Percentiles rank a stretch among this genome's conserved stretches.
Conservation (phyloP, 148 eudicot genomes). For the Fagopyrum esculentum region DNA sequence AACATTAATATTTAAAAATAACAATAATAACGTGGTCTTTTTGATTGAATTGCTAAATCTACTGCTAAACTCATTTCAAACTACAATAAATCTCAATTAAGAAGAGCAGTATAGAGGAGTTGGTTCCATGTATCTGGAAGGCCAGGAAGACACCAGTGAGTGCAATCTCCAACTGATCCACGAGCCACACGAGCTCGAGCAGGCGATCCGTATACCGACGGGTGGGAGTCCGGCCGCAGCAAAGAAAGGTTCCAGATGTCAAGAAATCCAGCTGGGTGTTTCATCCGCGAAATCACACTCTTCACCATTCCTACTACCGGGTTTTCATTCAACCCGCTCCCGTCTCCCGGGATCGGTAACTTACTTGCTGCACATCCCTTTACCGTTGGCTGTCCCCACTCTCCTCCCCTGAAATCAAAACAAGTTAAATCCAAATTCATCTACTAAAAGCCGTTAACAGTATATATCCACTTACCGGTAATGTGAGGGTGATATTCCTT, state of each 20-base stretch:
- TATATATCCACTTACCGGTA: constrained; percentile 10
- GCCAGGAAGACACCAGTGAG: constrained; percentile 65
- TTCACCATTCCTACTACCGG: constrained; percentile 29
- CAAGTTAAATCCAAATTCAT: background rate
- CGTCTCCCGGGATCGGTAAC: constrained; percentile 4
- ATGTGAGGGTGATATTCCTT: constrained; percentile 67
- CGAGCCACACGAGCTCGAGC: constrained; percentile 12
- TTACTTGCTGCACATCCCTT: background rate
- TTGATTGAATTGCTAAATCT: background rate
- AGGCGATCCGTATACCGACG: constrained; percentile 21
- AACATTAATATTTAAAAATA: too few species aligned
- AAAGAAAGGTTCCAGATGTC: constrained; percentile 34
- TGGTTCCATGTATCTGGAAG: constrained; percentile 66
- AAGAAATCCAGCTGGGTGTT: constrained; percentile 21
- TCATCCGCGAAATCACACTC: constrained; percentile 29
- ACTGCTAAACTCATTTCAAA: background rate
- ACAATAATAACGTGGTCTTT: too few species aligned
- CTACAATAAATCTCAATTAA: background rate
- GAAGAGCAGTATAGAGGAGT: constrained; percentile 33
- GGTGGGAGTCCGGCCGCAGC: constrained; percentile 50
- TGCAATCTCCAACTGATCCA: constrained; percentile 33
- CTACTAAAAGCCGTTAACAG: too few species aligned
- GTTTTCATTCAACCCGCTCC: background rate
- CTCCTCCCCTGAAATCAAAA: background rate
- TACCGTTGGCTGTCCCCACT: constrained; percentile 1